Evolutionary conservation across 2,329 filamentous ascomycete genomes (phyloP).

Genomic region (Furcasterigmium furcatum): DNA sequence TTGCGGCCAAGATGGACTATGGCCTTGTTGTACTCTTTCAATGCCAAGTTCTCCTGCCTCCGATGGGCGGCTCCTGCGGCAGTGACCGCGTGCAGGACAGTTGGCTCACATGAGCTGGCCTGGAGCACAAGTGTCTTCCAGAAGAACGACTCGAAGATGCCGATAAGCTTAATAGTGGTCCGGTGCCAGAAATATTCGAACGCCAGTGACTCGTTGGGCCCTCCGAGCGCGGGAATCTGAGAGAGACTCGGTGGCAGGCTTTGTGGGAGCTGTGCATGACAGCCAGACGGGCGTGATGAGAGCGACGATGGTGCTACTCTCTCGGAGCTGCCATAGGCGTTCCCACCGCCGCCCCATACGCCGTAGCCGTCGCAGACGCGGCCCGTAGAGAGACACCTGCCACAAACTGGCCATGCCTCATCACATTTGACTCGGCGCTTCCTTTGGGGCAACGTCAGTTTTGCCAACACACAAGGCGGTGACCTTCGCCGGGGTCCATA

Average conservation of each 20-base stretch:
- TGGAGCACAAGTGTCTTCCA: constrained; percentile 35
- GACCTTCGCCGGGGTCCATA: too few relatives aligned
- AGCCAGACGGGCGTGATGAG: too few relatives aligned
- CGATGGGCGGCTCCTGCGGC: constrained; percentile 31
- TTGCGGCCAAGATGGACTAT: constrained; percentile 29
- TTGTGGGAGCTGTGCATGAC: too few relatives aligned
- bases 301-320: too few relatives aligned
- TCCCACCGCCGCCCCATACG: constrained; percentile 14
- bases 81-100: constrained; percentile 33
- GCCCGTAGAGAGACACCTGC: constrained; percentile 14
- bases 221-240: neutral
- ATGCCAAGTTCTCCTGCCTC: constrained; percentile 13
- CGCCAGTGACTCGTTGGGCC: constrained; percentile 11
- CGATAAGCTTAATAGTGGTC: constrained; percentile 30
- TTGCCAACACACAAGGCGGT: too few relatives aligned
- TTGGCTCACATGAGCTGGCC: constrained; percentile 28
- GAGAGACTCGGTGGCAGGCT: neutral
- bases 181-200: constrained; percentile 39
- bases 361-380: constrained; percentile 18
- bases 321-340: neutral
- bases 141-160: constrained; percentile 30
- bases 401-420: constrained; percentile 14
- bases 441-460: constrained; percentile 8
- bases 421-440: constrained; percentile 19
- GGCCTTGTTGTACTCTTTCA: constrained; percentile 32